Percentiles rank a stretch among this genome's conserved stretches.
These are phyloP conservation scores for Venustampulla echinocandica DNA, from an alignment of 495 filamentous ascomycete genomes.

Conservation along the genomic window DNA sequence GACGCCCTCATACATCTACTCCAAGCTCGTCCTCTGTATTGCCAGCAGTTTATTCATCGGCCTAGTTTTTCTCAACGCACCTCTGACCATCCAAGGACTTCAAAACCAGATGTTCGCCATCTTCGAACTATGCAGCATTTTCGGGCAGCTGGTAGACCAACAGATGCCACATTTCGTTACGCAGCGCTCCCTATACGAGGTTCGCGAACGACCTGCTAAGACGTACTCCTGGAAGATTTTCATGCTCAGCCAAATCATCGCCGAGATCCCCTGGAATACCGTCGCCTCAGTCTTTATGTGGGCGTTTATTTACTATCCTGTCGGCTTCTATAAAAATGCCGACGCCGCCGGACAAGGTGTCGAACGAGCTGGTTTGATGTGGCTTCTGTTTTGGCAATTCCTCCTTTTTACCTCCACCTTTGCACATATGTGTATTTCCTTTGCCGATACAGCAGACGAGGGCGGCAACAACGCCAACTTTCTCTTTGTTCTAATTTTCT, in stretches of 20 bases:
- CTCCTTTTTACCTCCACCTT: constrained; percentile 61
- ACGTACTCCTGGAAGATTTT: constrained; percentile 76
- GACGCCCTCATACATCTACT: constrained; percentile 75
- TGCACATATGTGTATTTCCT: constrained; percentile 42
- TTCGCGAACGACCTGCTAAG: constrained; percentile 74
- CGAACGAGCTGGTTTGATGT: constrained; percentile 39
- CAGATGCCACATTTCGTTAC: constrained; percentile 77
- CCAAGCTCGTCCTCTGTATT: constrained; percentile 51
- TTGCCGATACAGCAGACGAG: constrained; percentile 44
- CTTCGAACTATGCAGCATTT: constrained; percentile 70
- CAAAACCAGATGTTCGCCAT: constrained; percentile 81
- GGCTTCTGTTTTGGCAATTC: constrained; percentile 29
- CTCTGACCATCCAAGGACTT: constrained; percentile 62
- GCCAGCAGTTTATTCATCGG: constrained; percentile 63
- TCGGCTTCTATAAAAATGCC: constrained; percentile 40
- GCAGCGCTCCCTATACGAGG: constrained; percentile 72
- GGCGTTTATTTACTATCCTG: constrained; percentile 44
- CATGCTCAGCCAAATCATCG: constrained; percentile 65
- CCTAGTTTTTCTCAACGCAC: constrained; percentile 70
- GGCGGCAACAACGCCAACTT: constrained; percentile 69
- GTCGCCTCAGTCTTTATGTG: constrained; percentile 59
- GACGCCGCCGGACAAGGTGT: constrained; percentile 33
- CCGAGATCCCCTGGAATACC: constrained; percentile 67
- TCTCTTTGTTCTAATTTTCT: constrained; percentile 50
- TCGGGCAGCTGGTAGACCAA: constrained; percentile 66